Percentiles rank a stretch among this genome's conserved stretches.
Conservation (phyloP, 768 basidiomycete genomes). For the Polyporus arcularius region DNA sequence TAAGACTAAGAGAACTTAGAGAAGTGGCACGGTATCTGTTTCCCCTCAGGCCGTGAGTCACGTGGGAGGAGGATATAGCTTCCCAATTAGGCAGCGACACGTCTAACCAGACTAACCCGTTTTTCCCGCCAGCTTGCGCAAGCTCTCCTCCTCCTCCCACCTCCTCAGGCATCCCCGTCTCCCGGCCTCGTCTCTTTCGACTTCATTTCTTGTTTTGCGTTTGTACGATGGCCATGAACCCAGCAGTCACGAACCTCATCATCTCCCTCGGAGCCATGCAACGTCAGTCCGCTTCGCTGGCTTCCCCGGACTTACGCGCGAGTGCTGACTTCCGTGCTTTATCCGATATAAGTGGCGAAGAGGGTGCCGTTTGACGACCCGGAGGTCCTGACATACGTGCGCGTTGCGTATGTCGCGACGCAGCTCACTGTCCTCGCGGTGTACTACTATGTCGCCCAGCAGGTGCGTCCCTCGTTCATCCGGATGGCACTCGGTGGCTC, state of each 20-base stretch:
- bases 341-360: conserved; percentile 70
- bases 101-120: conserved; percentile 16
- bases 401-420: conserved; percentile 76
- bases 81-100: conserved; percentile 11
- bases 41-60: too few species aligned
- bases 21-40: too few species aligned
- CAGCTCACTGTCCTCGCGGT: conserved; percentile 70
- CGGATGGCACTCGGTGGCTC: background rate
- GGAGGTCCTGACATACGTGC: conserved; percentile 75
- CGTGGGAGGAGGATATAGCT: background rate
- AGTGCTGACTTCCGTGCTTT: background rate
- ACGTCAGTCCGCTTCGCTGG: conserved; percentile 40
- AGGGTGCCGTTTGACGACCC: conserved; percentile 92
- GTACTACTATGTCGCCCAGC: conserved; percentile 80
- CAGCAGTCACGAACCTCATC: conserved; percentile 77
- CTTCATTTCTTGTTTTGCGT: background rate
- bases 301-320: background rate
- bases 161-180: background rate
- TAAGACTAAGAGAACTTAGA: too few species aligned
- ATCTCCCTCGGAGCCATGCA: conserved; percentile 96
- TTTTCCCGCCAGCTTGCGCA: background rate
- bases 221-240: conserved; percentile 51
- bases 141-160: background rate
- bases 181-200: background rate
- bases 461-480: conserved; percentile 46